Conservation (phyloP, 768 basidiomycete genomes). For the Leccinum variicolor region DNA sequence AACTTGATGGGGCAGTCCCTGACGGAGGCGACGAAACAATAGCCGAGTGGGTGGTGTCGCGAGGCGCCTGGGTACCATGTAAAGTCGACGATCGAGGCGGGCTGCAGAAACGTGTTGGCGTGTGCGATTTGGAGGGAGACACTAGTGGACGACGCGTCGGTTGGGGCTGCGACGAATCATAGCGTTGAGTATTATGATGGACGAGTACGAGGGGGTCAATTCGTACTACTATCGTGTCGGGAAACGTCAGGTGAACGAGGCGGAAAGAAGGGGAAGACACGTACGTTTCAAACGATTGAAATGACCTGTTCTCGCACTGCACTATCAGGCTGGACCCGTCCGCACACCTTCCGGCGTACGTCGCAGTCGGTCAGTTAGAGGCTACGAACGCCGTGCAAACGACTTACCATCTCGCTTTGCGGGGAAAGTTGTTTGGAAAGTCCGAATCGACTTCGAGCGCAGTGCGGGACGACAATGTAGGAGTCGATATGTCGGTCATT, state of each 20-base stretch:
- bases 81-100: constrained; percentile 74
- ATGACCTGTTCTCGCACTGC: constrained; percentile 67
- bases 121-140: constrained; percentile 4
- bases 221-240: neutral
- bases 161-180: neutral
- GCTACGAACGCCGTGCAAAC: neutral
- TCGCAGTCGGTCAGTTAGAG: neutral
- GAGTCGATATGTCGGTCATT: constrained; percentile 9
- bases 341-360: constrained; percentile 53
- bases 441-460: constrained; percentile 22
- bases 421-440: constrained; percentile 45
- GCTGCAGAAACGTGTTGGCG: constrained; percentile 41
- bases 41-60: constrained; percentile 52
- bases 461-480: constrained; percentile 5
- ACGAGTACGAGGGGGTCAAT: neutral
- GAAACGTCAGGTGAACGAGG: neutral
- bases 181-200: neutral
- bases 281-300: constrained; percentile 55
- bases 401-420: constrained; percentile 53
- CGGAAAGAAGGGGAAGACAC: neutral
- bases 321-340: constrained; percentile 69
- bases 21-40: constrained; percentile 81
- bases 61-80: constrained; percentile 84
- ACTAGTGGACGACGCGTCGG: neutral
- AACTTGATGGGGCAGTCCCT: constrained; percentile 84